Evolutionary conservation across 2,329 filamentous ascomycete genomes (phyloP), one percentile per base, ranked within the genome.

Genomic region (Colletotrichum sp.): DNA sequence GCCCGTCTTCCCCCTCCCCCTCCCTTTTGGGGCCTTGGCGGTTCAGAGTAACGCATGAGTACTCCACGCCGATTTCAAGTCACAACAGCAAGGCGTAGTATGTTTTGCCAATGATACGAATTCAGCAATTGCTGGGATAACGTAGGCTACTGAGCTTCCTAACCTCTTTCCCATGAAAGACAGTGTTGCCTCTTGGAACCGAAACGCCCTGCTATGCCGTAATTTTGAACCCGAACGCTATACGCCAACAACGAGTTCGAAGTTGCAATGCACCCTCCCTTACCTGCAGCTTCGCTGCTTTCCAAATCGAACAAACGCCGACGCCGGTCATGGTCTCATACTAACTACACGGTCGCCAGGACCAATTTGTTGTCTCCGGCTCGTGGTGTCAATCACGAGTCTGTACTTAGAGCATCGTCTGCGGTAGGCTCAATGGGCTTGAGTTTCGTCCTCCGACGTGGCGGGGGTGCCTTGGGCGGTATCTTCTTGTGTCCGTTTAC

Each of bases 381-480:
- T 62, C 32, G 18, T 32, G 18, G 21, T 15, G 21, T 21, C 26
- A 16, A 28, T 68, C 21, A 60, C 26, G 26, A 48, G 21, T 55
- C 60, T 21, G 71, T 30, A 9, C 34, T 58, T 12, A 66, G 24
- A 55, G 30, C 32, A 32, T 55, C 52, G 15, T 71, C 71, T 30
- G 66, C 66, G 7, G 60, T 60, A 12, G 74, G 52, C 52, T 76
- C 74, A 28, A 65, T 26, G n/a, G 74, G 73, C 52, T 84, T 87
- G 77, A 86, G 81, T 78, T 85, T 85, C 43, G 87, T 87, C 75
- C 83, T 84, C 55, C 88, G 83, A 77, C 88, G 83, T 8, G 88
- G 88, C 10, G 87, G 87, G 18, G 87, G 87, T 67, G 86, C 85
- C 77, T 88, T 87, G 2, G 87, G 87, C 4, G 87, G 87, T 21